These are phyloP conservation scores for Rhizopus microsporus DNA, from an alignment of 371 early-diverging fungal genomes.

Conservation along the genomic window DNA sequence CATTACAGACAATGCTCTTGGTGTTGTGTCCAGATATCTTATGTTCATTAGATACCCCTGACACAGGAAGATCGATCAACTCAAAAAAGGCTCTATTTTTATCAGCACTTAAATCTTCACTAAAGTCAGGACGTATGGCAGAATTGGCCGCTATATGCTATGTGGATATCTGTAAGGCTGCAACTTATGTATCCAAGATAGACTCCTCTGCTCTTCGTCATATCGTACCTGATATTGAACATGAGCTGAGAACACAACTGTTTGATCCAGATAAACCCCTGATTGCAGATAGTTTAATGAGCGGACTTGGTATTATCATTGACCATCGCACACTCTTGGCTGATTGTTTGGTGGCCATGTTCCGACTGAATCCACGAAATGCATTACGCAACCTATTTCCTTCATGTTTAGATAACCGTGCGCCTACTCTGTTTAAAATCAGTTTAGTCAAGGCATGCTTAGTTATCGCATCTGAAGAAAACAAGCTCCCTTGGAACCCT, in stretches of 20 bases:
- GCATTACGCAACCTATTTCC: slow-evolving; percentile 71
- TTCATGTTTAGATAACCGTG: slow-evolving; percentile 64
- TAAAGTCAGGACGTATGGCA: slow-evolving; percentile 61
- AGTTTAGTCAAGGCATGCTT: slow-evolving; percentile 78
- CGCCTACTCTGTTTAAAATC: slow-evolving; percentile 71
- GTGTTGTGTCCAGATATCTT: slow-evolving; percentile 82
- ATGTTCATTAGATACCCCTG: slow-evolving; percentile 46
- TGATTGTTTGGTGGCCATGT: slow-evolving; percentile 76
- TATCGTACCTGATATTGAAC: slow-evolving; percentile 75
- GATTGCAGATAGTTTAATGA: slow-evolving; percentile 59
- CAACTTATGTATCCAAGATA: slow-evolving; percentile 66
- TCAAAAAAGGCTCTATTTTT: slow-evolving; percentile 68
- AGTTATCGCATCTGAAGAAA: slow-evolving; percentile 71
- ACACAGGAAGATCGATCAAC: slow-evolving; percentile 33
- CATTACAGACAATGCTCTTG: slow-evolving; percentile 79
- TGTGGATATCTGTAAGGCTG: slow-evolving; percentile 81
- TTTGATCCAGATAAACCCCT: slow-evolving; percentile 65
- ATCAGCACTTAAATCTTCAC: slow-evolving; percentile 63
- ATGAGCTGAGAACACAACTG: slow-evolving; percentile 70
- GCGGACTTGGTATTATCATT: slow-evolving; percentile 53
- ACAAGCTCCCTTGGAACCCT: slow-evolving; percentile 76
- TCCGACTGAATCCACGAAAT: slow-evolving; percentile 70
- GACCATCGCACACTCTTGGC: slow-evolving; percentile 68
- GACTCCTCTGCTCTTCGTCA: slow-evolving; percentile 67
- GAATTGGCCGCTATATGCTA: slow-evolving; percentile 79